Percentiles rank a stretch among this genome's conserved stretches.
phyloP scores from a whole-genome alignment of 768 basidiomycete genomes.

The Tulasnella sp. region DNA sequence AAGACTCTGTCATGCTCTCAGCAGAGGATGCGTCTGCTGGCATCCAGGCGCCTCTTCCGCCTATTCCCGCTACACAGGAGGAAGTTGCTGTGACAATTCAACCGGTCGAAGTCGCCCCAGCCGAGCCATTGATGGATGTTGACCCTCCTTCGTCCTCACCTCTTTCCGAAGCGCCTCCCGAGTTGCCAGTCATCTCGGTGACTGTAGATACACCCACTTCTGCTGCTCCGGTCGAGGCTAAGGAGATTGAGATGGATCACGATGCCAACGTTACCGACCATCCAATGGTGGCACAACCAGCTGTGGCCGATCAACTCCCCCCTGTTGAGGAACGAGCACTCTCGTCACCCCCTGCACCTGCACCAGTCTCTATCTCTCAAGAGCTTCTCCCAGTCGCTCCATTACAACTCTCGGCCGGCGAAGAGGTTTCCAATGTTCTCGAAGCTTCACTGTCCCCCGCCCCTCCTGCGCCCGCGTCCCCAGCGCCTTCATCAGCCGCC shows the following conservation, averaged over 20 bases:
- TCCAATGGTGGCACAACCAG: background rate
- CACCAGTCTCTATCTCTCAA: background rate
- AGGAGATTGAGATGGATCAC: background rate
- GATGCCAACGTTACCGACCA: background rate
- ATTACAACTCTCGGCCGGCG: background rate
- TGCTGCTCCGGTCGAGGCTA: background rate
- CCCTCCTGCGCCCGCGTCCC: background rate
- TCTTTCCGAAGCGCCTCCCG: background rate
- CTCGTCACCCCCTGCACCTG: background rate
- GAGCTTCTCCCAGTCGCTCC: background rate
- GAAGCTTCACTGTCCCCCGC: conserved; percentile 4
- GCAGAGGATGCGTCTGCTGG: background rate
- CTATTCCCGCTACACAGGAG: background rate
- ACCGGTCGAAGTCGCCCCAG: background rate
- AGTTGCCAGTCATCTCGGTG: background rate
- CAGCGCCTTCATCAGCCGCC: background rate
- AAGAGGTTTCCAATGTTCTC: background rate
- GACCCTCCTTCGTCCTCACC: background rate
- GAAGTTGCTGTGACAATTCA: background rate
- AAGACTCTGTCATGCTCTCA: background rate
- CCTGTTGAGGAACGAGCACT: background rate
- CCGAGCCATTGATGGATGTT: background rate
- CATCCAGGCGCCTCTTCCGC: conserved; percentile 1
- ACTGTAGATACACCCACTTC: background rate
- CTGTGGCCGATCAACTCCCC: background rate